Conservation (phyloP, 1,139 yeast genomes). For the Eremothecium sinecaudum region DNA sequence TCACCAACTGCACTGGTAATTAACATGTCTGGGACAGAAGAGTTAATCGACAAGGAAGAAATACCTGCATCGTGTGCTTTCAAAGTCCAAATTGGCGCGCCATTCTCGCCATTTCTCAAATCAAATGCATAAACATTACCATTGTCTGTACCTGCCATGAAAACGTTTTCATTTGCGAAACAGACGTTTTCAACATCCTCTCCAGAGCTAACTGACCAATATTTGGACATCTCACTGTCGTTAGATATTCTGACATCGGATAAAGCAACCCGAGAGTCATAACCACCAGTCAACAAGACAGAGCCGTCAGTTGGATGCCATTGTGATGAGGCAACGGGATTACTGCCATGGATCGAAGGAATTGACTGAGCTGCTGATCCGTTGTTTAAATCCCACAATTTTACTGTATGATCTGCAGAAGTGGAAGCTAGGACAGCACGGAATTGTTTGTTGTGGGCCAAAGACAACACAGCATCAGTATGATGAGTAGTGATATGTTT, state of each 20-base stretch:
- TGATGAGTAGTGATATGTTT: constrained; percentile 69
- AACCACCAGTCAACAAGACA: constrained; percentile 83
- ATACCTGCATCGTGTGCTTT: constrained; percentile 97
- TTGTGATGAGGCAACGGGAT: constrained; percentile 76
- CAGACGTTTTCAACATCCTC: constrained; percentile 80
- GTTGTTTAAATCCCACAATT: constrained; percentile 82
- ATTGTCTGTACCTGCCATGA: constrained; percentile 84
- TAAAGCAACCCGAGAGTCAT: constrained; percentile 70
- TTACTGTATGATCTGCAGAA: constrained; percentile 90
- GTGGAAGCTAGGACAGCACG: constrained; percentile 86
- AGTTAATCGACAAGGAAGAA: constrained; percentile 67
- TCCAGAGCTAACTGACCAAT: constrained; percentile 50
- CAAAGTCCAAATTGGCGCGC: constrained; percentile 80
- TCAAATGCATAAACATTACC: constrained; percentile 90
- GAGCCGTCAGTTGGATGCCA: constrained; percentile 79
- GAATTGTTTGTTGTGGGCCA: constrained; percentile 73
- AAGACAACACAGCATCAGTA: constrained; percentile 85
- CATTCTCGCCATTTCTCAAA: constrained; percentile 48
- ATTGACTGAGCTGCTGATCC: constrained; percentile 70
- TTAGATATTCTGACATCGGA: constrained; percentile 80
- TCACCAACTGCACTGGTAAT: constrained; percentile 91
- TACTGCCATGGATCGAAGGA: constrained; percentile 38
- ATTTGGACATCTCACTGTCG: constrained; percentile 47
- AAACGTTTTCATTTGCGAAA: constrained; percentile 61
- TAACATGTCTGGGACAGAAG: constrained; percentile 60